Conservation (phyloP, 2,329 filamentous ascomycete genomes). For the Chaetoscypha palmicola region DNA sequence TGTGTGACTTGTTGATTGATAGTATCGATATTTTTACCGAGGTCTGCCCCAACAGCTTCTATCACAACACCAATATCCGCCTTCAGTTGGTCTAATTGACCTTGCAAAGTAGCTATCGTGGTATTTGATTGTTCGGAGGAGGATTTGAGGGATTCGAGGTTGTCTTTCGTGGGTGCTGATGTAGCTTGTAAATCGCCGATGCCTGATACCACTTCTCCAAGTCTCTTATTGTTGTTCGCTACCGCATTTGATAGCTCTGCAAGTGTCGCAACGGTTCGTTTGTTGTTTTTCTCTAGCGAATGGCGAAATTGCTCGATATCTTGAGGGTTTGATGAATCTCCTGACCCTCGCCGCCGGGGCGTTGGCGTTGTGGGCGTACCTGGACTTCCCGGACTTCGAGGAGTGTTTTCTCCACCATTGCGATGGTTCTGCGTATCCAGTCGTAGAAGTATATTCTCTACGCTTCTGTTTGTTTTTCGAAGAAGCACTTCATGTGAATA, state of each 20-base stretch:
- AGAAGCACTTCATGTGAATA: slow-evolving; percentile 28
- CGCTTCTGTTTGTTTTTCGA: slow-evolving; percentile 27
- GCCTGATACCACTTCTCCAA: slow-evolving; percentile 18
- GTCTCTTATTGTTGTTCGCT: slow-evolving; percentile 21
- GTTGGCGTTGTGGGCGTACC: slow-evolving; percentile 4
- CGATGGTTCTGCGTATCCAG: slow-evolving; percentile 19
- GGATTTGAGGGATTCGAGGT: slow-evolving; percentile 17
- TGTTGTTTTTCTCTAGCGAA: slow-evolving; percentile 20
- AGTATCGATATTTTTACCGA: slow-evolving; percentile 20
- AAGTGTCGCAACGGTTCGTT: slow-evolving; percentile 20
- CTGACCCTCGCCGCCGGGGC: slow-evolving; percentile 4
- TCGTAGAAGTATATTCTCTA: slow-evolving; percentile 26
- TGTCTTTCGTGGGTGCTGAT: slow-evolving; percentile 16
- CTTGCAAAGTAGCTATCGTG: slow-evolving; percentile 23
- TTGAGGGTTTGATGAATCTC: slow-evolving; percentile 6
- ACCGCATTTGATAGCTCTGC: slow-evolving; percentile 23
- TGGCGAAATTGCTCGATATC: slow-evolving; percentile 17
- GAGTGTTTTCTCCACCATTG: slow-evolving; percentile 1
- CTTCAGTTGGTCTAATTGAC: slow-evolving; percentile 29
- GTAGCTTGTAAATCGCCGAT: slow-evolving; percentile 18
- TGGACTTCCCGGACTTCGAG: slow-evolving; percentile 3
- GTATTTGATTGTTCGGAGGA: slow-evolving; percentile 23
- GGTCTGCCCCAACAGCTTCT: slow-evolving; percentile 20
- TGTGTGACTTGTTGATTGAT: slow-evolving; percentile 17
- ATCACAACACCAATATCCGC: slow-evolving; percentile 24